Evolutionary conservation across 2,329 filamentous ascomycete species (phyloP).

Genomic region (Tolypocladium amazonense): DNA sequence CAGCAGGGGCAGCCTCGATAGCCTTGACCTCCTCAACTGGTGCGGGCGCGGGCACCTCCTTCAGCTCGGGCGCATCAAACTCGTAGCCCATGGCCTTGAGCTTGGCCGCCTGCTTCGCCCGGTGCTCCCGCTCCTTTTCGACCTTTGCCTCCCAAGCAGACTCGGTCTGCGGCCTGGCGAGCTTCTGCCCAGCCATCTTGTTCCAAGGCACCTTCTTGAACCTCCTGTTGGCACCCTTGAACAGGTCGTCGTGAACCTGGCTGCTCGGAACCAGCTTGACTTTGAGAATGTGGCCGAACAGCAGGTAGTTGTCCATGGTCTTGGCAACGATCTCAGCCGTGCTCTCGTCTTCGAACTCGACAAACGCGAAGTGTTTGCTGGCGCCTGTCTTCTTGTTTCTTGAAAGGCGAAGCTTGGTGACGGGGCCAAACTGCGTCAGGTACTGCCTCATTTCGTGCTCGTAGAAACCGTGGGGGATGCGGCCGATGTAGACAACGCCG

Average conservation of each 20-base stretch:
- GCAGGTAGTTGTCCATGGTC: slow-evolving; percentile 95
- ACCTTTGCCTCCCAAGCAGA: slow-evolving; percentile 72
- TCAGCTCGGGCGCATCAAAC: slow-evolving; percentile 64
- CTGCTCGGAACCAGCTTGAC: slow-evolving; percentile 69
- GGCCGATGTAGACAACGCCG: slow-evolving; percentile 82
- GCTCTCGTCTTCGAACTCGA: slow-evolving; percentile 73
- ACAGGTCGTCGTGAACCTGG: slow-evolving; percentile 70
- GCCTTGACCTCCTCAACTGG: slow-evolving; percentile 23
- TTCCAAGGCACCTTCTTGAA: slow-evolving; percentile 86
- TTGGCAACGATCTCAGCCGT: slow-evolving; percentile 83
- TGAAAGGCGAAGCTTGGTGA: slow-evolving; percentile 69
- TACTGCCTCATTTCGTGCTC: slow-evolving; percentile 91
- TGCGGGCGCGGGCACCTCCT: slow-evolving; percentile 35
- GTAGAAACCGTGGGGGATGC: slow-evolving; percentile 90
- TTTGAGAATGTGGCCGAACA: slow-evolving; percentile 90
- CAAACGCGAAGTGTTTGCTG: slow-evolving; percentile 89
- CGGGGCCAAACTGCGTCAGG: slow-evolving; percentile 84
- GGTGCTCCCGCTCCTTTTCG: slow-evolving; percentile 58
- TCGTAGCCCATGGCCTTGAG: slow-evolving; percentile 77
- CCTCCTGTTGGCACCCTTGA: slow-evolving; percentile 81
- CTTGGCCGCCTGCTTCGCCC: slow-evolving; percentile 59
- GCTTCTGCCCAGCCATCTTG: slow-evolving; percentile 66
- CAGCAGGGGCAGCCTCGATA: slow-evolving; percentile 24
- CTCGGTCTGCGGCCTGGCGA: slow-evolving; percentile 64
- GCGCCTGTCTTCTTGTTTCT: slow-evolving; percentile 86